Conservation (phyloP, 75 land plant genomes). For the Pinus albicaulis region DNA sequence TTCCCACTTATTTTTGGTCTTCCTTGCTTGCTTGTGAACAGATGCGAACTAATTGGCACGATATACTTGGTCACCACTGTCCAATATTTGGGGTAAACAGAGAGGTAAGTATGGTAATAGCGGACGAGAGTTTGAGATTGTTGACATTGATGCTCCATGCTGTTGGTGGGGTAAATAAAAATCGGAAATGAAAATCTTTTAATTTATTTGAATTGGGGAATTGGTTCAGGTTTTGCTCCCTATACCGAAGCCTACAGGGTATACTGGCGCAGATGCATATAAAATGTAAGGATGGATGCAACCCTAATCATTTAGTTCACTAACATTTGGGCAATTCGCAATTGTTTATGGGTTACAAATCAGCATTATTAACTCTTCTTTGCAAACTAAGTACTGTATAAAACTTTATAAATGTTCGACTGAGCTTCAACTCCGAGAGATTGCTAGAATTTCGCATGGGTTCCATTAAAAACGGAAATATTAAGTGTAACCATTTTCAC, state of each 20-base stretch:
- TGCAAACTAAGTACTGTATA: too few species aligned
- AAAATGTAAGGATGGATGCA: constrained; percentile 64
- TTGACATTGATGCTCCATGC: constrained; percentile 5
- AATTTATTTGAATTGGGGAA: constrained; percentile 7
- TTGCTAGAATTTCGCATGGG: too few species aligned
- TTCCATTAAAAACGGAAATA: too few species aligned
- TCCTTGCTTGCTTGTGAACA: constrained; percentile 21
- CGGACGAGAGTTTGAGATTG: background rate
- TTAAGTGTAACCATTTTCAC: too few species aligned
- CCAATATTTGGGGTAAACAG: constrained; percentile 92
- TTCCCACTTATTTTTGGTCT: background rate
- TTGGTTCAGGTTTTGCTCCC: constrained; percentile 77
- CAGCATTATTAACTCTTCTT: too few species aligned
- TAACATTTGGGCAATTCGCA: too few species aligned
- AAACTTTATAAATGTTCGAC: too few species aligned
- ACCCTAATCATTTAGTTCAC: too few species aligned
- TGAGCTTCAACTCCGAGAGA: too few species aligned
- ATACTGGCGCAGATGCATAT: constrained; percentile 84
- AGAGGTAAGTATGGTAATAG: constrained; percentile 50
- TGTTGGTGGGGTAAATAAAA: background rate
- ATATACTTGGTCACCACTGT: constrained; percentile 87
- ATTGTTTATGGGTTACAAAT: too few species aligned
- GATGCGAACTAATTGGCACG: constrained; percentile 86
- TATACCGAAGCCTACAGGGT: constrained; percentile 79
- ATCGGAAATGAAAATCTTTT: background rate